A percentile compares a stretch with the other conserved stretches of the same genome.
phyloP scores from a whole-genome alignment of 2,329 filamentous ascomycete genomes.

The Exophiala sp. region DNA sequence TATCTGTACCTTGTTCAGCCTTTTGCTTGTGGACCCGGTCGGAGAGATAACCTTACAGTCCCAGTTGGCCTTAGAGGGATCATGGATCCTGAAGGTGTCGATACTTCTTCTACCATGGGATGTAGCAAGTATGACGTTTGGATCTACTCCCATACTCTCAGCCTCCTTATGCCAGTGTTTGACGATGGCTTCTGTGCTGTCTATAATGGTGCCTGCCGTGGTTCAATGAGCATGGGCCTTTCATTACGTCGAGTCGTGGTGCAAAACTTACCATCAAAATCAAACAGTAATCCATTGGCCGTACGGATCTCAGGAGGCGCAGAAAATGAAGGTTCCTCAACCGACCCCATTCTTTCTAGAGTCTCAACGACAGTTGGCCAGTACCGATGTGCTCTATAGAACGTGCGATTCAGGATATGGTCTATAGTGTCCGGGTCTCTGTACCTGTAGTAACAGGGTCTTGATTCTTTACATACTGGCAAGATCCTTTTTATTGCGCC shows the following conservation, averaged over 20 bases:
- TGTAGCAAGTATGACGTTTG: constrained; percentile 79
- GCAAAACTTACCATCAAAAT: constrained; percentile 39
- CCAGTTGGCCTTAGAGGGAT: constrained; percentile 84
- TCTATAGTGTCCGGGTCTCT: neutral
- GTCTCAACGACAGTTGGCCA: neutral
- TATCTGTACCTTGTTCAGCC: constrained; percentile 54
- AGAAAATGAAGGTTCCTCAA: constrained; percentile 37
- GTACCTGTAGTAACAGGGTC: too few relatives aligned
- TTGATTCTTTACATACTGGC: too few relatives aligned
- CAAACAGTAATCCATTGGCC: constrained; percentile 45
- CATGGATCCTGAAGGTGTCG: constrained; percentile 74
- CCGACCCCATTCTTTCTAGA: constrained; percentile 29
- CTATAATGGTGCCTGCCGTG: constrained; percentile 40
- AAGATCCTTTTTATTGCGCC: too few relatives aligned
- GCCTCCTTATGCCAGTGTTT: constrained; percentile 63
- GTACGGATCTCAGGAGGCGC: constrained; percentile 37
- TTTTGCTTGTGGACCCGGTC: neutral
- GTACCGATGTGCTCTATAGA: neutral
- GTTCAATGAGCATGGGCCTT: neutral
- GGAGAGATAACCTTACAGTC: constrained; percentile 63
- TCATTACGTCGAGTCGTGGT: neutral
- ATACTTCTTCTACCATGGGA: constrained; percentile 90
- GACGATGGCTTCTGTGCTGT: constrained; percentile 54
- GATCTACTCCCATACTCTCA: constrained; percentile 76
- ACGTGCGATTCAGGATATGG: too few relatives aligned